Base-by-base conservation (phyloP, 2,329 filamentous ascomycete species). In the Tolypocladium ophioglossoides region DNA sequence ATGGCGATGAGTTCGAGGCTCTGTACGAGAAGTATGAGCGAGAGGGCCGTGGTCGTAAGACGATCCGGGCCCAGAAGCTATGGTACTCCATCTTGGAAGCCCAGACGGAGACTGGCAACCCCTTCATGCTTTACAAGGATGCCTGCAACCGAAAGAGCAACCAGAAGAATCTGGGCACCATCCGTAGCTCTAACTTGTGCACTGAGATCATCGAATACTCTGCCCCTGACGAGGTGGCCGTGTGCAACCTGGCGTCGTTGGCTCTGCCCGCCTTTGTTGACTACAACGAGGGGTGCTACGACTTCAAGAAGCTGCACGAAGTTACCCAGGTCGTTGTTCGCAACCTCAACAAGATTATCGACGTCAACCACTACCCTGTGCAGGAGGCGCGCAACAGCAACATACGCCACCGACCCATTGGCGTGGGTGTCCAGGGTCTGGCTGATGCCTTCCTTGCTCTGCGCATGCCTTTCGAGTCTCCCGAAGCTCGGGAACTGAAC, bases 81-180 rank as follows among this genome's bases (percentile, higher is more conserved):
- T 99, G 94, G 94, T 97, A 97, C 70, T 91, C 92, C 62, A 96
- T 99, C 61, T 83, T 99, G 50, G 94, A 99, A 76, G 89, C 94
- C 51, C 94, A 99, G 78, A 97, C 92, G 37, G 94, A 99, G 83
- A 99, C 94, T 48, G 94, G 94, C 64, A 97, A 95, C 74, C 94
- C 94, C 50, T 99, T 96, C 77, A 99, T 99, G 90, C 85, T 97
- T 57, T 99, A 99, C 85, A 99, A 99, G 81, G 94, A 99, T 74
- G 82, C 86, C 67, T 92, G 88, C 84, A 99, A 99, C 83, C 85
- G 85, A 72, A 99, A 99, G 87, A 96, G 91, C 80, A 99, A 99
- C 83, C 94, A 99, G 78, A 97, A 99, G 86, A 99, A 99, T 75
- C 81, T 99, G 35, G 94, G 94, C 61, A 96, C 91, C 58, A 99